Evolutionary conservation across 78 protist genomes (phyloP), one percentile per base, ranked within the genome.

Genomic region (Dictyostelium brefeldianum): DNA sequence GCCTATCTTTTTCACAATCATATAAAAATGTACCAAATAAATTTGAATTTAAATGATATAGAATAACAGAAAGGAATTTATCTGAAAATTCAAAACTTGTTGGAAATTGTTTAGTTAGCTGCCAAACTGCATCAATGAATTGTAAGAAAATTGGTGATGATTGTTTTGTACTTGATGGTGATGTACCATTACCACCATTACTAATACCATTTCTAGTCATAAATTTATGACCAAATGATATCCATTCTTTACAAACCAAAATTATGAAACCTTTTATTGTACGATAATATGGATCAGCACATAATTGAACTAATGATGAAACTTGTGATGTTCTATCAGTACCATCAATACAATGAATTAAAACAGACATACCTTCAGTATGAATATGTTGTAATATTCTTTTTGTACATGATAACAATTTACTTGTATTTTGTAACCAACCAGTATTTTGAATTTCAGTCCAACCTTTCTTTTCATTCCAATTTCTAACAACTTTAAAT

Each of bases 281-380:
- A 62, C 99, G 81, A 95, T 89, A 98, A 74, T 62, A 94, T 31
- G 99, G 99, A 74, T 98, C 99, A 11, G 97, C 85, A 4, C 92
- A 20, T 11, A 98, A 31, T 67, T 89, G 83, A 8, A 98, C 97
- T 18, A 96, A 25, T 17, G 83, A 54, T 15, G 53, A 73, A 3
- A 93, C 17, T 81, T 96, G 97, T 22, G 98, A 22, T 22, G 99
- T 98, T 47, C 99, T 95, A 84, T 98, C 99, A 99, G 99, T 98
- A 3, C 99, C 99, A 78, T 98, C 99, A 6, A 97, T 71, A 80
- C 99, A 98, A 78, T 98, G 99, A 20, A 98, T 97, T 29, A 98
- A 59, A 5, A 94, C 92, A 10, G 87, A 67, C 1, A 36, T 59
- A n/a, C 87, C 82, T 8, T 82, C 91, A 27, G 15, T n/a, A 51